Base-by-base conservation (phyloP, 2,329 filamentous ascomycete species). In the Mariannaea elegans region DNA sequence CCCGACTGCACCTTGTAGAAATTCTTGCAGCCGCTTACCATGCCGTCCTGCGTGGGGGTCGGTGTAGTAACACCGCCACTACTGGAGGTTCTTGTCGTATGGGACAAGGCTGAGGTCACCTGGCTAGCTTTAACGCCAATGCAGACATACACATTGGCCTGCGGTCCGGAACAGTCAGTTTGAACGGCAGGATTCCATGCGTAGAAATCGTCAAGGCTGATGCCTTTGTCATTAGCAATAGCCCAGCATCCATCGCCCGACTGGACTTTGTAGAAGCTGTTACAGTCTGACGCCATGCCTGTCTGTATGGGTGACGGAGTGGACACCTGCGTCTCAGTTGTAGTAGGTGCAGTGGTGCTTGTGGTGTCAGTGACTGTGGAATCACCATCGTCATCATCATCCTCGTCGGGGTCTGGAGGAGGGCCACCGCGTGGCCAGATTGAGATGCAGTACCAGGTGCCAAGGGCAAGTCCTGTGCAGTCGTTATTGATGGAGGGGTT, bases 21-120 rank as follows among this genome's bases (percentile, higher is more conserved):
- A n/a, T n/a, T 47, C 16, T 38, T 55, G 16, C 42, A 55, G 19
- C 24, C 23, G 0, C 19, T 16, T n/a, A 48, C 32, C 52, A 55
- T 55, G 13, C 52, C 52, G 23, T 31, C 23, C 31, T 55, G 52
- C n/a, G n/a, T n/a, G n/a, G n/a, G n/a, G n/a, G n/a, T n/a, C n/a
- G n/a, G n/a, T n/a, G n/a, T n/a, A n/a, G n/a, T n/a, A n/a, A n/a
- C n/a, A n/a, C n/a, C n/a, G n/a, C n/a, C n/a, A n/a, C n/a, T n/a
- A n/a, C n/a, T n/a, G n/a, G n/a, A n/a, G n/a, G n/a, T n/a, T n/a
- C n/a, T n/a, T n/a, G n/a, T n/a, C n/a, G n/a, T n/a, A n/a, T n/a
- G n/a, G n/a, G n/a, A n/a, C n/a, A n/a, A n/a, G n/a, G n/a, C n/a
- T n/a, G n/a, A n/a, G n/a, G n/a, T n/a, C n/a, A n/a, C n/a, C n/a